A percentile compares a stretch with the other conserved stretches of the same genome.
Conservation (phyloP, 2,329 filamentous ascomycete genomes). For the Penicillium sp. region DNA sequence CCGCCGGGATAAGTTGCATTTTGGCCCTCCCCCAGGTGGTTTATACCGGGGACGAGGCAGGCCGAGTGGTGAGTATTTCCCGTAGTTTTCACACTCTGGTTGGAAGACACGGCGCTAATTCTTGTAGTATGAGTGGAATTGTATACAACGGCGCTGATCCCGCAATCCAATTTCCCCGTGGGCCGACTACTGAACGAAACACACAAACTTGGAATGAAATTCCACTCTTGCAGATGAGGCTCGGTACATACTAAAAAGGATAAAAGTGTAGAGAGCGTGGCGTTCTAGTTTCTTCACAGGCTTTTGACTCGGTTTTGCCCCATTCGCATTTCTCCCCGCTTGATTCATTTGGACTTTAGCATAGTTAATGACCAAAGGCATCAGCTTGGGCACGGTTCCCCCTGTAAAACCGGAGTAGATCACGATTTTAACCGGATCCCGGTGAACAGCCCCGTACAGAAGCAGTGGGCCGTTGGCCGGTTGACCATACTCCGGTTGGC, state of each 20-base stretch:
- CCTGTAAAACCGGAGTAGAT: conserved; percentile 5
- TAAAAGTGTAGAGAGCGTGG: not conserved
- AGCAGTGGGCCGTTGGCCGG: conserved; percentile 27
- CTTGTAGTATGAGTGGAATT: conserved; percentile 55
- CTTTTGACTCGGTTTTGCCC: not conserved
- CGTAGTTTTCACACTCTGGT: not conserved
- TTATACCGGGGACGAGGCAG: conserved; percentile 92
- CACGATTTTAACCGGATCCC: conserved; percentile 24
- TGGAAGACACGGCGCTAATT: conserved; percentile 16
- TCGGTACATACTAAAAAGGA: not conserved
- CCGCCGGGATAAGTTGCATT: conserved; percentile 76
- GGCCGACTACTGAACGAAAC: conserved; percentile 8
- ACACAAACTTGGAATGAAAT: not conserved
- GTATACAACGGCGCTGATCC: conserved; percentile 47
- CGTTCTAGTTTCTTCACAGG: not conserved
- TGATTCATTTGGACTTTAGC: not conserved
- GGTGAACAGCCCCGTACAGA: conserved; percentile 22
- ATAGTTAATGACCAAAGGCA: not conserved
- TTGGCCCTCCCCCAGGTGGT: conserved; percentile 75
- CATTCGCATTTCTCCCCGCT: not conserved
- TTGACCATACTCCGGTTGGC: conserved; percentile 27
- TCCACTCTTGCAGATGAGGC: not conserved
- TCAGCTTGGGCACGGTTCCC: not conserved
- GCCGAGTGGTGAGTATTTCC: conserved; percentile 67
- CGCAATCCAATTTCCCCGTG: not conserved